A percentile compares a stretch with the other conserved stretches of the same genome.
phyloP scores from a whole-genome alignment of 768 basidiomycete genomes.

The Cyathus striatus region DNA sequence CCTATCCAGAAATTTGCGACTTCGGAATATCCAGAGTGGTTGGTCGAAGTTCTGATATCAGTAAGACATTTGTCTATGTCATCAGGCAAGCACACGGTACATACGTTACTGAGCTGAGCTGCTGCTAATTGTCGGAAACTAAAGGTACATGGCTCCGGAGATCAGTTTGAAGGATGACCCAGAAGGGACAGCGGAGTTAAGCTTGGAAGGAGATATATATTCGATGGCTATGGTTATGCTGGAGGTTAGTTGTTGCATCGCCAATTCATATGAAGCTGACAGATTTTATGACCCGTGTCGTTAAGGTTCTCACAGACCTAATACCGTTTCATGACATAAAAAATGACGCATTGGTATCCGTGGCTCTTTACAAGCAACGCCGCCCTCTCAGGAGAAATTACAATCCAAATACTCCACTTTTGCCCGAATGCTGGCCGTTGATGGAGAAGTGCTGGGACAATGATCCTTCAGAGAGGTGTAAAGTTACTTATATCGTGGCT shows the following conservation, averaged over 20 bases:
- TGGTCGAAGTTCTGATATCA: neutral
- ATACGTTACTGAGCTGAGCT: neutral
- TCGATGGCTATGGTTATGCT: neutral
- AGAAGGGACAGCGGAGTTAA: neutral
- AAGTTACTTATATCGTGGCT: too few species aligned
- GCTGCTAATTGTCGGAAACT: neutral
- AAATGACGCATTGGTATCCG: neutral
- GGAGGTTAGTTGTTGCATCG: neutral
- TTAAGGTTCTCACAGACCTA: neutral
- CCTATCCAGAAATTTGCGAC: neutral
- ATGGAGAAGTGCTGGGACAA: neutral
- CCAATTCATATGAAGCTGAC: neutral
- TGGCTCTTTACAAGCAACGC: neutral
- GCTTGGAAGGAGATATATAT: neutral
- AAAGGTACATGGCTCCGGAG: neutral
- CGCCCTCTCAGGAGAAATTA: neutral
- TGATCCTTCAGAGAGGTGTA: neutral
- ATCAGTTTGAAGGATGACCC: neutral
- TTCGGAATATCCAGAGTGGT: neutral
- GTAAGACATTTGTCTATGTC: neutral
- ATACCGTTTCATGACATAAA: neutral
- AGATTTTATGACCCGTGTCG: too few species aligned
- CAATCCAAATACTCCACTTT: too few species aligned
- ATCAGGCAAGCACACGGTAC: neutral
- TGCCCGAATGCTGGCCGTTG: neutral